Evolutionary conservation across 2,329 filamentous ascomycete species (phyloP), one percentile per base, ranked within the genome.

Genomic region (Chaetomium globosum): DNA sequence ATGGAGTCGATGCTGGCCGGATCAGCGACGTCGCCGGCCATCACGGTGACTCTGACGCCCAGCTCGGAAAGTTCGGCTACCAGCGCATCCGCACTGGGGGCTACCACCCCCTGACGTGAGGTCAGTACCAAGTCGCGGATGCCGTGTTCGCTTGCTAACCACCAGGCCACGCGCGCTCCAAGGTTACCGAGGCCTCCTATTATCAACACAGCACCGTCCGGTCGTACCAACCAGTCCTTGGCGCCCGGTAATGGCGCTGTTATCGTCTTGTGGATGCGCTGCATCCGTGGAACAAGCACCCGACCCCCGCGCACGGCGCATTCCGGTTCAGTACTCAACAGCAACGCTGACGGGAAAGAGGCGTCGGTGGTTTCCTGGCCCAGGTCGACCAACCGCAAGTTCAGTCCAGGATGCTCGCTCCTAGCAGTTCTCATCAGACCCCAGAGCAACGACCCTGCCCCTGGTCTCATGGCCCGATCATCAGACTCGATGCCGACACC

Each of bases 101-200:
- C 43, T 48, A 2, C 43, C 43, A 48, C 43, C 21, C 43, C 43
- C 43, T 21, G 43, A 48, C 43, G 43, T 48, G 43, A 48, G 43
- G 43, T 48, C 21, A 48, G 43, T 48, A 48, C 43, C 43, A 48
- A 48, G 43, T 48, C 43, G 43, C 43, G 43, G 43, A 48, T 48
- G n/a, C 43, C 43, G 43, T 48, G 43, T 48, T 48, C 43, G 43
- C 43, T 48, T 19, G 43, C 43, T 19, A 48, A 48, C 43, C 43
- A 48, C 43, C 43, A 19, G n/a, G 43, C 43, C 43, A 48, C 19
- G 43, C 43, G 21, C 19, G 43, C 43, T 48, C 43, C 43, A 48
- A 48, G 43, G 8, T 9, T 48, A 48, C 43, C 43, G 43, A 48
- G 43, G 43, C 43, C 43, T 19, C 43, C 43, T 9, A 19, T 48